These are phyloP conservation scores for Domatiomyces catenatus DNA, from an alignment of 2,329 filamentous ascomycete species.

Conservation along the genomic window DNA sequence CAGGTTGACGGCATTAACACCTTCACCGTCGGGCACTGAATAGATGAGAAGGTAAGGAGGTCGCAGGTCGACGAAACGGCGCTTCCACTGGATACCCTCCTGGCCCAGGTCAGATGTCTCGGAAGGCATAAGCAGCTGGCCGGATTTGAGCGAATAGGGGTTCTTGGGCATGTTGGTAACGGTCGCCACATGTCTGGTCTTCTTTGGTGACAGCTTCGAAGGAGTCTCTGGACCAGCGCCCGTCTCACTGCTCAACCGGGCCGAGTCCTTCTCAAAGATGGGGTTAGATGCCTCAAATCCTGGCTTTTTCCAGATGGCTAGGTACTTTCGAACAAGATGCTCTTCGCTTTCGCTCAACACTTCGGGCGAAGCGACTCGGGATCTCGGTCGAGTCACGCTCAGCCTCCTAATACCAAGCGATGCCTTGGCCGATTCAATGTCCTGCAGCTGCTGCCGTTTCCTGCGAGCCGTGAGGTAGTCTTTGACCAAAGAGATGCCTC, in stretches of 20 bases:
- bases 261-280: conserved; percentile 29
- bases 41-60: conserved; percentile 87
- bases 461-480: conserved; percentile 68
- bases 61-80: conserved; percentile 82
- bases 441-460: conserved; percentile 56
- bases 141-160: conserved; percentile 63
- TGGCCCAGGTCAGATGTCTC: conserved; percentile 35
- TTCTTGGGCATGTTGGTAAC: conserved; percentile 71
- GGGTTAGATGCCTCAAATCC: conserved; percentile 24
- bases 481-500: conserved; percentile 77
- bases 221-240: conserved; percentile 20
- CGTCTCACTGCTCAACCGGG: conserved; percentile 22
- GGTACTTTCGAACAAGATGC: conserved; percentile 27
- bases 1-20: conserved; percentile 76
- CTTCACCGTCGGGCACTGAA: conserved; percentile 69
- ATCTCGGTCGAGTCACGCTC: conserved; percentile 6
- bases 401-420: conserved; percentile 28
- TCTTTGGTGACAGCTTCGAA: conserved; percentile 28
- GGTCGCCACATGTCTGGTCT: conserved; percentile 55
- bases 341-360: conserved; percentile 15
- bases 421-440: conserved; percentile 53
- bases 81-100: conserved; percentile 63
- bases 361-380: conserved; percentile 8
- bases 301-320: conserved; percentile 18
- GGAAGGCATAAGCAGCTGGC: conserved; percentile 74